Base-by-base conservation (phyloP, 2,329 filamentous ascomycete genomes). In the Penicillium occitanis region DNA sequence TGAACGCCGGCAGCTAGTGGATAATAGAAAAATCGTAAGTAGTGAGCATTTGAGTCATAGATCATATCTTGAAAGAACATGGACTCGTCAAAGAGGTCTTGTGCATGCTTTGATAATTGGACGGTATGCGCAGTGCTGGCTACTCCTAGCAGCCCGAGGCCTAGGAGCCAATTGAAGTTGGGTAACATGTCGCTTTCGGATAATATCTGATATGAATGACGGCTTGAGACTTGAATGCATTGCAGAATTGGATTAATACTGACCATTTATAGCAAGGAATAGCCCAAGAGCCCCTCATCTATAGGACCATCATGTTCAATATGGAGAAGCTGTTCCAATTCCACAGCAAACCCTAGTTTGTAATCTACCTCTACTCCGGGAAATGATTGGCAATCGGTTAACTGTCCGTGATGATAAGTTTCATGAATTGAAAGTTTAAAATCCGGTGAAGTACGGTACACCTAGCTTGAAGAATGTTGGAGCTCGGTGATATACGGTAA, bases 61-160 rank as follows among this genome's bases (percentile, higher is more conserved):
- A 81, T 83, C 2, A 73, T 75, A 69, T 88, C 86, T 78, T 87
- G 78, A 78, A 83, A 85, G 4, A 74, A 68, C 84, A 87, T 87
- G 1, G 83, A 83, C 73, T 84, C 77, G 58, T 81, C 75, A 63
- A 85, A 77, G 59, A 84, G 75, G 8, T 74, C 70, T 50, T 50
- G 46, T 13, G 46, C 46, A 50, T 50, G 19, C 10, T 63, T 37
- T 55, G 33, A 35, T 14, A 64, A 37, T 8, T 64, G 7, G 14
- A 59, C 51, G 5, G 62, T 17, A 28, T 33, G 62, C 17, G 33
- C 62, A 44, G 30, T 17, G 37, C 13, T 50, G 46, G 46, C 44
- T 55, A 40, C 51, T 25, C 53, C 53, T 44, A 60, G 55, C 40
- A 65, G 40, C 2, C 46, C 30, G 19, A 61, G 17, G 25, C 42